These are phyloP conservation scores for Blastobotrys serpentis DNA, from an alignment of 1,139 yeast genomes.

Conservation along the genomic window DNA sequence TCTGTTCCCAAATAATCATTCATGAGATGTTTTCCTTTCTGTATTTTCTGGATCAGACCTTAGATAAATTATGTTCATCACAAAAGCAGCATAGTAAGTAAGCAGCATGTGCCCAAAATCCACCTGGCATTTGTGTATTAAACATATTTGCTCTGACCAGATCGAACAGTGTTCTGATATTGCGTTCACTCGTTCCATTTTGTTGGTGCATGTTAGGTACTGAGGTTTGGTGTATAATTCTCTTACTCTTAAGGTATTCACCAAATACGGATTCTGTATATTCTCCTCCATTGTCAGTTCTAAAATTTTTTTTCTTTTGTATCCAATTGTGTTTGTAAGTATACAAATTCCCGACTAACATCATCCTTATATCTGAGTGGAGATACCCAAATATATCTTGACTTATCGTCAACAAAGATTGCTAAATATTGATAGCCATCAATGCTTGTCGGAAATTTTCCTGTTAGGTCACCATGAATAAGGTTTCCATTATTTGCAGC, in stretches of 20 bases:
- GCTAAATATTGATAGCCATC: background rate
- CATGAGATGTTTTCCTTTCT: background rate
- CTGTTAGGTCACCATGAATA: slow-evolving; percentile 1
- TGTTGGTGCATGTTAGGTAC: background rate
- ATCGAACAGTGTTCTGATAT: background rate
- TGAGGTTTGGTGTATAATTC: background rate
- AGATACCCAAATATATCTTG: slow-evolving; percentile 1
- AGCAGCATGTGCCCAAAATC: background rate
- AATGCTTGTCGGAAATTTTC: background rate
- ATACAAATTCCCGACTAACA: slow-evolving; percentile 1
- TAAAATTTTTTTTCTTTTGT: background rate
- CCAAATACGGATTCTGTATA: background rate
- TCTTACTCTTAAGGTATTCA: background rate
- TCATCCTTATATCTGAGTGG: slow-evolving; percentile 3
- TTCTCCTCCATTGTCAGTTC: slow-evolving; percentile 10
- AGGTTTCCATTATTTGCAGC: background rate
- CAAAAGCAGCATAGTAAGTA: background rate
- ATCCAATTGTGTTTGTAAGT: background rate
- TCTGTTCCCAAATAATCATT: background rate
- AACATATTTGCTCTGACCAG: background rate
- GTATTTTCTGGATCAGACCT: background rate
- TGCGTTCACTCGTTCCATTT: background rate
- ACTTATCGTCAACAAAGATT: background rate
- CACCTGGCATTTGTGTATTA: background rate
- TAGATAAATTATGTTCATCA: slow-evolving; percentile 1